Evolutionary conservation across 148 eudicot genomes (phyloP).

Genomic region (Vaccinium myrtillus): DNA sequence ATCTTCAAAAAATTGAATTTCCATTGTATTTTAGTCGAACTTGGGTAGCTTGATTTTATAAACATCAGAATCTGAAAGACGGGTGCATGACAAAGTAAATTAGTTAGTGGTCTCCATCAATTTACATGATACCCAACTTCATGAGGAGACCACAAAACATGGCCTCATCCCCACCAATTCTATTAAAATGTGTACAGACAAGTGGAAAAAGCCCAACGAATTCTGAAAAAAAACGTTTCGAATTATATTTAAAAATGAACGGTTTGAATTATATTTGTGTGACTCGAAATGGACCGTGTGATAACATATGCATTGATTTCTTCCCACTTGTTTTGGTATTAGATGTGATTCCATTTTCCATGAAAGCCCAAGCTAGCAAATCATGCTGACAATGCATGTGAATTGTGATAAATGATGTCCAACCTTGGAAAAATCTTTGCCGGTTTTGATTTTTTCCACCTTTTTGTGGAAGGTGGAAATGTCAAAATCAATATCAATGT

Average conservation of each 20-base stretch:
- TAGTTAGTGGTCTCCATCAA: background rate
- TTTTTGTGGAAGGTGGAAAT: background rate
- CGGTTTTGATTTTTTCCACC: background rate
- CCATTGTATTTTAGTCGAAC: background rate
- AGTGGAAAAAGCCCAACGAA: too few relatives aligned
- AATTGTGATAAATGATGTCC: background rate
- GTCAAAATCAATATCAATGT: background rate
- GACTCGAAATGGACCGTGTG: too few relatives aligned
- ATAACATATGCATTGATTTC: too few relatives aligned
- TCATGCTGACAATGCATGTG: background rate
- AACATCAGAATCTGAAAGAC: background rate
- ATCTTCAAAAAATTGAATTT: too few relatives aligned
- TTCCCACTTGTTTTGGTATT: background rate
- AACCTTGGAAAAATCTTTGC: background rate
- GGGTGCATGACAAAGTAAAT: constrained; percentile 1
- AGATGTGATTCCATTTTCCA: background rate
- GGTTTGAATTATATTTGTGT: too few relatives aligned
- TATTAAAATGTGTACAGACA: too few relatives aligned
- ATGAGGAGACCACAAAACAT: background rate
- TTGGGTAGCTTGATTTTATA: background rate
- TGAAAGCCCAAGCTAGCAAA: background rate
- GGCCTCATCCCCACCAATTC: constrained; percentile 5
- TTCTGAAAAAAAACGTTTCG: too few relatives aligned
- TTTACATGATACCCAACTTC: background rate
- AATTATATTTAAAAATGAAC: too few relatives aligned